phyloP scores from a whole-genome alignment of 2,329 filamentous ascomycete species.

The Fusarium denticulatum region DNA sequence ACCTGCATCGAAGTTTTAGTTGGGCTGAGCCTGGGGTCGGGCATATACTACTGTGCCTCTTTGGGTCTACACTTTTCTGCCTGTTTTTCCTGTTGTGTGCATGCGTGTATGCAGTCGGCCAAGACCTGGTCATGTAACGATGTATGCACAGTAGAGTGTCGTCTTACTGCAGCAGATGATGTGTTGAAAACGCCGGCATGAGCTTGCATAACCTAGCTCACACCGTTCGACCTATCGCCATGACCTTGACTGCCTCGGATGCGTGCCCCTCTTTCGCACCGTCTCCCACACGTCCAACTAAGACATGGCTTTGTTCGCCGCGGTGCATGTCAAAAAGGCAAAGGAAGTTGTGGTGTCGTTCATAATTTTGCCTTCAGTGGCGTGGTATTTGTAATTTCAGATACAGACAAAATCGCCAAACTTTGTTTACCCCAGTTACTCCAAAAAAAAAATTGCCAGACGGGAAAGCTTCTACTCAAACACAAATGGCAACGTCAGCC shows the following conservation, averaged over 20 bases:
- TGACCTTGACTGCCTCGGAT: slow-evolving; percentile 11
- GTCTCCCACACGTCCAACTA: slow-evolving; percentile 5
- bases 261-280: slow-evolving; percentile 28
- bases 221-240: slow-evolving; percentile 30
- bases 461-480: slow-evolving; percentile 37
- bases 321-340: neutral
- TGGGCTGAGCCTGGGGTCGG: slow-evolving; percentile 39
- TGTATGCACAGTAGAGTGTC: slow-evolving; percentile 8
- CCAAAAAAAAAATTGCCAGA: slow-evolving; percentile 35
- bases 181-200: slow-evolving; percentile 26
- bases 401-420: slow-evolving; percentile 35
- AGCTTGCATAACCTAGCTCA: slow-evolving; percentile 24
- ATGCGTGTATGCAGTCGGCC: slow-evolving; percentile 23
- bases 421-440: slow-evolving; percentile 39
- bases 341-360: slow-evolving; percentile 9
- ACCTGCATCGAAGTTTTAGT: slow-evolving; percentile 8
- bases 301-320: neutral
- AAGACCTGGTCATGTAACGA: slow-evolving; percentile 5
- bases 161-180: slow-evolving; percentile 37
- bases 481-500: slow-evolving; percentile 33
- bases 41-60: slow-evolving; percentile 27
- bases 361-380: slow-evolving; percentile 37
- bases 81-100: slow-evolving; percentile 24
- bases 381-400: slow-evolving; percentile 40
- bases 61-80: slow-evolving; percentile 10